A percentile compares a stretch with the other conserved stretches of the same genome.
Evolutionary conservation across 441 rosid species (phyloP).

Genomic region (Brassica balearica): DNA sequence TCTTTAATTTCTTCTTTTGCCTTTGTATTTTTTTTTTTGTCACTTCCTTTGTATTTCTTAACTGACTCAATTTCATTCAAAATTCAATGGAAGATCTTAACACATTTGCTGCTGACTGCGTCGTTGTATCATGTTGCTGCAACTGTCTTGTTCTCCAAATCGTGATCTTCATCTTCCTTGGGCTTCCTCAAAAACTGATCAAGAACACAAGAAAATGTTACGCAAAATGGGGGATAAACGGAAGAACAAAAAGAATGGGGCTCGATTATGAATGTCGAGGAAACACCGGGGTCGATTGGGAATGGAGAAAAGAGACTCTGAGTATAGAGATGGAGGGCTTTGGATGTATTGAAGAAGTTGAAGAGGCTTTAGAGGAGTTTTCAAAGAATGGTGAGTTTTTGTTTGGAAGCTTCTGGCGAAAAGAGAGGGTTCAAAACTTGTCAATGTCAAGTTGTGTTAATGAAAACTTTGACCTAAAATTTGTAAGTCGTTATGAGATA

Average conservation of each 20-base stretch:
- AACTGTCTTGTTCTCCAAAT: constrained; percentile 15
- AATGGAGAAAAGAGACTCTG: constrained; percentile 34
- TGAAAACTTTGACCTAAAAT: constrained; percentile 46
- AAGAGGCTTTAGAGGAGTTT: constrained; percentile 60
- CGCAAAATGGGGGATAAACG: constrained; percentile 54
- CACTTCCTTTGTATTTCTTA: constrained; percentile 36
- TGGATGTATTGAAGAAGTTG: constrained; percentile 66
- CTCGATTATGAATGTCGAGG: constrained; percentile 19
- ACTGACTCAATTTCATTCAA: constrained; percentile 32
- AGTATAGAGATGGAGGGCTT: constrained; percentile 45
- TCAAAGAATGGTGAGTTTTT: constrained; percentile 69
- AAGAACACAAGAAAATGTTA: constrained; percentile 54
- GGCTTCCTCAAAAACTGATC: constrained; percentile 61
- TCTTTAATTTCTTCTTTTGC: constrained; percentile 18
- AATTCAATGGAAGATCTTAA: constrained; percentile 68
- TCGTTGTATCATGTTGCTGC: constrained; percentile 78
- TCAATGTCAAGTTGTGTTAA: constrained; percentile 33
- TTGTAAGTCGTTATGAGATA: constrained; percentile 51
- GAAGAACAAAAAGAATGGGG: constrained; percentile 35
- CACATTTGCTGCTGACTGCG: constrained; percentile 73
- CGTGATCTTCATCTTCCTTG: constrained; percentile 58
- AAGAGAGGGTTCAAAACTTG: constrained; percentile 42
- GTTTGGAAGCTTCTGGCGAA: constrained; percentile 88
- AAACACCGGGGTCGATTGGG: constrained; percentile 18
- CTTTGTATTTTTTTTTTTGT: constrained; percentile 32